Evolutionary conservation across 257 asterid species (phyloP).

Genomic region (Ilex asprella): DNA sequence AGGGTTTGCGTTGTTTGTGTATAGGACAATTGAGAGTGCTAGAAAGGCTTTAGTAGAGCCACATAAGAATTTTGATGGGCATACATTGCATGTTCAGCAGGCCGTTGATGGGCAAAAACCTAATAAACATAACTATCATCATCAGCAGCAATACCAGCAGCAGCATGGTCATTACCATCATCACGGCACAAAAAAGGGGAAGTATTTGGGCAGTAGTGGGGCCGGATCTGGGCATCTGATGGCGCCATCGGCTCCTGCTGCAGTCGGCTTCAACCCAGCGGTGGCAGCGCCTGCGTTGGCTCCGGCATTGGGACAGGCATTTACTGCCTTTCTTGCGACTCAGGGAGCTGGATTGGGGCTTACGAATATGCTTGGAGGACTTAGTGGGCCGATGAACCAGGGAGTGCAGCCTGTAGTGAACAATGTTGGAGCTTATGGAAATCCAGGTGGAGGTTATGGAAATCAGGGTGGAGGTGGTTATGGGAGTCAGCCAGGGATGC

Average conservation of each 20-base stretch:
- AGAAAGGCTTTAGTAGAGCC: conserved; percentile 86
- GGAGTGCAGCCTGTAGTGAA: conserved; percentile 62
- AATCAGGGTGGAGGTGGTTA: conserved; percentile 28
- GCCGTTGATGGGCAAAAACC: conserved; percentile 91
- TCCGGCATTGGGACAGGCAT: conserved; percentile 86
- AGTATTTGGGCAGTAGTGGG: conserved; percentile 46
- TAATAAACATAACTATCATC: conserved; percentile 40
- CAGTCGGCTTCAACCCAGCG: conserved; percentile 68
- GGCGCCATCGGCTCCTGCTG: conserved; percentile 60
- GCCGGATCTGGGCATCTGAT: conserved; percentile 61
- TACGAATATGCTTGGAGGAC: conserved; percentile 82
- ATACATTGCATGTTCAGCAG: conserved; percentile 74
- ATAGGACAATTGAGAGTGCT: conserved; percentile 67
- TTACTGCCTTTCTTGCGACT: conserved; percentile 75
- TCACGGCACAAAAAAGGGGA: conserved; percentile 63
- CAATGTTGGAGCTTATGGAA: conserved; percentile 56
- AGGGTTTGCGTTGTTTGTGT: conserved; percentile 91
- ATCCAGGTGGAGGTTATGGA: conserved; percentile 38
- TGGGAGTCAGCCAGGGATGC: conserved; percentile 75
- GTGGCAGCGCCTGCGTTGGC: conserved; percentile 43
- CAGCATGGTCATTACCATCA: too few species aligned
- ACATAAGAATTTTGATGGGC: conserved; percentile 78
- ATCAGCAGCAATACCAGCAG: conserved; percentile 51
- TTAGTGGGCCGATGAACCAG: conserved; percentile 56
- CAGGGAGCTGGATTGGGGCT: conserved; percentile 86